A percentile compares a stretch with the other conserved stretches of the same genome.
Conservation (phyloP, 2,329 filamentous ascomycete genomes). For the Nannizziopsis barbatae region DNA sequence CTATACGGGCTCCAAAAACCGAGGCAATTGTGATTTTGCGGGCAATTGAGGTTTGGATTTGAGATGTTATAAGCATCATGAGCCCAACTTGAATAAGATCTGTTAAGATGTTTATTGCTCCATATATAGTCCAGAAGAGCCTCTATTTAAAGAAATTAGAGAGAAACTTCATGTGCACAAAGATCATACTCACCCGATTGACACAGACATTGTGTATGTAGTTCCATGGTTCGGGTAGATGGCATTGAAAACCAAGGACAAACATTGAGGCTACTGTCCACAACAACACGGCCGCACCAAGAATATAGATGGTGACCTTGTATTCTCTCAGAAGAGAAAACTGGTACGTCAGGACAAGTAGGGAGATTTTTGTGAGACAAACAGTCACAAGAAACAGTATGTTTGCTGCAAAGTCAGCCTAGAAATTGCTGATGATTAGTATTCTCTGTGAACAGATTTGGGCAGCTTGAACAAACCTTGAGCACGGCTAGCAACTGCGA, state of each 20-base stretch:
- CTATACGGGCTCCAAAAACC: constrained; percentile 10
- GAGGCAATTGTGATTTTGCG: constrained; percentile 11
- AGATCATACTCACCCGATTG: constrained; percentile 8
- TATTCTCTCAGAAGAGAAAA: constrained; percentile 16
- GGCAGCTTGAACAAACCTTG: constrained; percentile 7
- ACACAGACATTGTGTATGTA: constrained; percentile 12
- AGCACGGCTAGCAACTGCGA: constrained; percentile 8
- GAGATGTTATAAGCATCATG: constrained; percentile 11
- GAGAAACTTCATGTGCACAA: neutral
- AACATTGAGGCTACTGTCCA: constrained; percentile 14
- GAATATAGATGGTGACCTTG: constrained; percentile 8
- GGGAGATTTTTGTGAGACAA: constrained; percentile 22
- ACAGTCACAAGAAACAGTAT: constrained; percentile 21
- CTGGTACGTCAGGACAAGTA: constrained; percentile 20
- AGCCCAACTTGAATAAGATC: constrained; percentile 10
- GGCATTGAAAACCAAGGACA: constrained; percentile 13
- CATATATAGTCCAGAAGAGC: constrained; percentile 13
- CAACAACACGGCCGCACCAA: constrained; percentile 8
- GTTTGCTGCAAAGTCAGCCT: constrained; percentile 22
- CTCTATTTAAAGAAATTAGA: constrained; percentile 1
- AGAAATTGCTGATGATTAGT: neutral
- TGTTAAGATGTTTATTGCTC: constrained; percentile 12
- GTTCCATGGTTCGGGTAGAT: constrained; percentile 12
- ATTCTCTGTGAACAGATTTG: neutral
- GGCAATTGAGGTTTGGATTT: constrained; percentile 11